phyloP scores from a whole-genome alignment of 2,329 filamentous ascomycete genomes.

The Clonostachys byssicola region DNA sequence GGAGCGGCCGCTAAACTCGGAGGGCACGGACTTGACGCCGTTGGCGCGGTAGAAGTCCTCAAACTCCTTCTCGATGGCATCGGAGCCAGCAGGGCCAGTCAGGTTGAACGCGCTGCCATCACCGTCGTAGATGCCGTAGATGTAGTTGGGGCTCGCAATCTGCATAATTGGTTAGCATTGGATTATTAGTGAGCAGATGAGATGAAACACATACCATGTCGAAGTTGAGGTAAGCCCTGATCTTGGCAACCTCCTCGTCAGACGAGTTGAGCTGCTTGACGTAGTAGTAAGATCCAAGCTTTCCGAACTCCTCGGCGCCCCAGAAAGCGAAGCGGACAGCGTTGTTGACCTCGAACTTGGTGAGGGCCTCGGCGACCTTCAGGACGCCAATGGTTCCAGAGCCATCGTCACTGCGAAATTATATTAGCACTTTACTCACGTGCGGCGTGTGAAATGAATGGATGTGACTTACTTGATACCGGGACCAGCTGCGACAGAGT shows the following conservation, averaged over 20 bases:
- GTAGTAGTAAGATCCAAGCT: conserved; percentile 45
- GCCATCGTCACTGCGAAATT: conserved; percentile 43
- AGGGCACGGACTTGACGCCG: conserved; percentile 48
- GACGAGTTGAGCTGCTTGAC: conserved; percentile 31
- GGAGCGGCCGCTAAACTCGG: conserved; percentile 60
- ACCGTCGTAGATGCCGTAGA: conserved; percentile 54
- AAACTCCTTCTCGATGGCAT: conserved; percentile 54
- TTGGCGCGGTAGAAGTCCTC: conserved; percentile 46
- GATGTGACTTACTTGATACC: conserved; percentile 47
- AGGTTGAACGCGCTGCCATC: conserved; percentile 58
- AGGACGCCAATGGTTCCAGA: conserved; percentile 45
- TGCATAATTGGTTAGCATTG: conserved; percentile 4
- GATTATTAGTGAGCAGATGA: neutral
- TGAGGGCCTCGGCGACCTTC: conserved; percentile 37
- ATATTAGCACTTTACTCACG: neutral
- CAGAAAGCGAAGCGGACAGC: conserved; percentile 46
- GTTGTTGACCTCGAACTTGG: conserved; percentile 39
- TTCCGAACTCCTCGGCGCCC: conserved; percentile 46
- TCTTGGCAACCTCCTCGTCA: conserved; percentile 40
- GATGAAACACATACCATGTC: conserved; percentile 37
- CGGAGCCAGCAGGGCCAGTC: conserved; percentile 48
- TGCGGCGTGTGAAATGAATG: no score
- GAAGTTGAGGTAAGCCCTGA: conserved; percentile 52
- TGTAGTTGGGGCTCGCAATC: conserved; percentile 44
- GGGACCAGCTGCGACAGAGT: conserved; percentile 42